phyloP scores from a whole-genome alignment of 2,329 filamentous ascomycete genomes.

The Colletotrichum noveboracense region DNA sequence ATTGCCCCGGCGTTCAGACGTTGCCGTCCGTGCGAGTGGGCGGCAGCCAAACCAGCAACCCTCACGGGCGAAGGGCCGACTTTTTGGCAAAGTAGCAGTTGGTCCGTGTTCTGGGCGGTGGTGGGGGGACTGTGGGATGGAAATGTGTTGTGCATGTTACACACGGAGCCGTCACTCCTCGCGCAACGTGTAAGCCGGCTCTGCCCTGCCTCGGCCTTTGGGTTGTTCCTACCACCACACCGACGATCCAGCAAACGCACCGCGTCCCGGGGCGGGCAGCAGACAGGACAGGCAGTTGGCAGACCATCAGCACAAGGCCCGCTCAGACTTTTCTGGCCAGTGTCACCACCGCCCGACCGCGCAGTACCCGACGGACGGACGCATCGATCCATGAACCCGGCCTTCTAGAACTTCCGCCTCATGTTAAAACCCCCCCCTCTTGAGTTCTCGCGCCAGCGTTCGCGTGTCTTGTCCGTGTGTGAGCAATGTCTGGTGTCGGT shows the following conservation, averaged over 20 bases:
- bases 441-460: background rate
- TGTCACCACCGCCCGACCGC: background rate
- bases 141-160: background rate
- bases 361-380: background rate
- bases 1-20: conserved; percentile 4
- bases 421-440: background rate
- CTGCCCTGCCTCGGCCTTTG: background rate
- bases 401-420: background rate
- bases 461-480: background rate
- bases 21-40: conserved; percentile 7
- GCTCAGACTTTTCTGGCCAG: background rate
- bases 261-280: background rate
- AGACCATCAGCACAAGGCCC: background rate
- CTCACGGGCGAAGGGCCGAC: conserved; percentile 1
- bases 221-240: background rate
- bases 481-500: background rate
- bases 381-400: background rate
- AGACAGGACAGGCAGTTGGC: background rate
- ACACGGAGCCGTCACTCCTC: background rate
- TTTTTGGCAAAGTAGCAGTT: background rate
- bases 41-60: background rate
- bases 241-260: background rate
- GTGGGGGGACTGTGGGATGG: background rate
- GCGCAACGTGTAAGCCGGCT: background rate
- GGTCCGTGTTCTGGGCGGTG: background rate